Conservation (phyloP, 805 yeast species). For the Saccharomyces paradoxus region DNA sequence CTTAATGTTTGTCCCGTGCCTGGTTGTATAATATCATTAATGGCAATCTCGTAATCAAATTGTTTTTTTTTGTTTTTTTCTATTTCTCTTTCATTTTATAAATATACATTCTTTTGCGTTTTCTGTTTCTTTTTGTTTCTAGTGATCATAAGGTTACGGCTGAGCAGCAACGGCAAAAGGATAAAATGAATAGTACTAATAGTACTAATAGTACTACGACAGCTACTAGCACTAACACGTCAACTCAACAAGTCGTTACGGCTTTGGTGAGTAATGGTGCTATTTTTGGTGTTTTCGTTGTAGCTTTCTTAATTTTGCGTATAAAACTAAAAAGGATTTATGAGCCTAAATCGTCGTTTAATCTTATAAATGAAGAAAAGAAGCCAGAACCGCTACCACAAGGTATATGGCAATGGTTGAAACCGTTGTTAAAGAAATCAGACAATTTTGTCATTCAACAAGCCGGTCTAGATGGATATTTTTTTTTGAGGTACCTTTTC, state of each 20-base stretch:
- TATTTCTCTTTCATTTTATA: background rate
- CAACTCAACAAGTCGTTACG: conserved; percentile 69
- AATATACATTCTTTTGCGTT: background rate
- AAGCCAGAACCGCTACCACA: conserved; percentile 67
- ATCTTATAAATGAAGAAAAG: conserved; percentile 49
- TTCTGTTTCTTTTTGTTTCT: background rate
- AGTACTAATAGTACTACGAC: background rate
- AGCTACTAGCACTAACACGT: conserved; percentile 31
- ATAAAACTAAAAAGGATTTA: conserved; percentile 67
- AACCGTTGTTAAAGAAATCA: conserved; percentile 53
- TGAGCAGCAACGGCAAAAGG: background rate
- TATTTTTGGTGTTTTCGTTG: conserved; percentile 53
- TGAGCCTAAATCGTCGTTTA: conserved; percentile 68
- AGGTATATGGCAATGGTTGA: conserved; percentile 66
- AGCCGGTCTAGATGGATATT: conserved; percentile 90
- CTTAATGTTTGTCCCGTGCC: background rate
- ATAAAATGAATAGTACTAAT: background rate
- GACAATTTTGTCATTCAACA: conserved; percentile 74
- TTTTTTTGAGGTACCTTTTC: conserved; percentile 71
- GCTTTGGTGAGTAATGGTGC: conserved; percentile 61
- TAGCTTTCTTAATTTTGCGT: conserved; percentile 57
- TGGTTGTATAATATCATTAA: background rate
- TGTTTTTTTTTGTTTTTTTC: background rate
- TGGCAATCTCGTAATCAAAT: background rate
- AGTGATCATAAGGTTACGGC: background rate